These are phyloP conservation scores for Theobroma cacao DNA, from an alignment of 345 rosid genomes.

Conservation along the genomic window DNA sequence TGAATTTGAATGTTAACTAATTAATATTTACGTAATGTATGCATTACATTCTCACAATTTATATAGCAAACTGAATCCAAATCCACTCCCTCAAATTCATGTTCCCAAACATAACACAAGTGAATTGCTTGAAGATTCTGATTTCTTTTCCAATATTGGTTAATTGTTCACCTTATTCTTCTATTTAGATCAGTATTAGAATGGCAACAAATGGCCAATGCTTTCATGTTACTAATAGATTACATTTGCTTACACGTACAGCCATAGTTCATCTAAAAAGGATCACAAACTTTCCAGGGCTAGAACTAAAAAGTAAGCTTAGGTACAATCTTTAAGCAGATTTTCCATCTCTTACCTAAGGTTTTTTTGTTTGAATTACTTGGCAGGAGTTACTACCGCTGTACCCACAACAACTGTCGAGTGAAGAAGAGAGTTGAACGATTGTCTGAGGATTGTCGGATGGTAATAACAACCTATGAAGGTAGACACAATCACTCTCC, in stretches of 20 bases:
- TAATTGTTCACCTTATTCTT: neutral
- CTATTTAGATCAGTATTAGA: neutral
- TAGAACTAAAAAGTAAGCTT: neutral
- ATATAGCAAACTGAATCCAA: too few species aligned
- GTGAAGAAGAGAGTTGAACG: slow-evolving; percentile 98
- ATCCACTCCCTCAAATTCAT: too few species aligned
- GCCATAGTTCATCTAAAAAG: neutral
- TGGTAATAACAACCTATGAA: slow-evolving; percentile 98
- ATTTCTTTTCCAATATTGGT: too few species aligned
- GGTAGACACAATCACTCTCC: slow-evolving; percentile 96
- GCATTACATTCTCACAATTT: too few species aligned
- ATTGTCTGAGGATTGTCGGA: slow-evolving; percentile 88
- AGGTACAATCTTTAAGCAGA: neutral
- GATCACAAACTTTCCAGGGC: neutral
- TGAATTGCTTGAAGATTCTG: neutral
- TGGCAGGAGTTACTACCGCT: slow-evolving; percentile 84
- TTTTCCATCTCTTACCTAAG: neutral
- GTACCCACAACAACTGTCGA: slow-evolving; percentile 81
- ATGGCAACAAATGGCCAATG: neutral
- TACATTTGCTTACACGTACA: neutral
- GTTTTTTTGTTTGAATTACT: neutral
- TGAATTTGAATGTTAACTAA: too few species aligned
- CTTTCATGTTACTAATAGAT: neutral
- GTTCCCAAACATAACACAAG: too few species aligned
- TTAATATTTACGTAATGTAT: too few species aligned